Conservation (phyloP, 345 rosid genomes). For the Hibiscus trionum region DNA sequence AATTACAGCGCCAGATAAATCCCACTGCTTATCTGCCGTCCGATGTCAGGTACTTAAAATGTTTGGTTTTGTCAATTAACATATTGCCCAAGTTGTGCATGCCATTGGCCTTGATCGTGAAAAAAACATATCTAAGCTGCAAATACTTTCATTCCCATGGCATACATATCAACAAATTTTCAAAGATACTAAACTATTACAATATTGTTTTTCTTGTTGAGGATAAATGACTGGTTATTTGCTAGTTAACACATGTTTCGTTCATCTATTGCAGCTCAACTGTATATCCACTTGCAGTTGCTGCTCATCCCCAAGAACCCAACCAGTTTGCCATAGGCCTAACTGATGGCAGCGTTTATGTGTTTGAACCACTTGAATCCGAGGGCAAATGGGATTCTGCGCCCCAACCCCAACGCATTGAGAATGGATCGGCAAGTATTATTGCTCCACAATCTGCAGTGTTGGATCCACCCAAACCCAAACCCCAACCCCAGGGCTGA, state of each 20-base stretch:
- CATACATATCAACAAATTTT: too few relatives aligned
- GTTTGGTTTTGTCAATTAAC: not conserved
- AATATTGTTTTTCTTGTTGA: not conserved
- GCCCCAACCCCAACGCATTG: constrained; percentile 34
- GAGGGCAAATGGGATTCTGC: constrained; percentile 43
- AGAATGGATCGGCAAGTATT: constrained; percentile 40
- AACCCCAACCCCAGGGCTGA: constrained; percentile 31
- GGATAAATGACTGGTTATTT: not conserved
- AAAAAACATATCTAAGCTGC: not conserved
- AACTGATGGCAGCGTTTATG: constrained; percentile 42
- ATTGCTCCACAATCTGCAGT: constrained; percentile 28
- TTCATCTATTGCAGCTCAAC: constrained; percentile 26
- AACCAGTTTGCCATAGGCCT: constrained; percentile 61
- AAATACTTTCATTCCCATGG: not conserved
- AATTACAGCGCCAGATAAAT: constrained; percentile 36
- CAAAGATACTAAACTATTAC: not conserved
- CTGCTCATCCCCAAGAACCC: constrained; percentile 56
- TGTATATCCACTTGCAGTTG: constrained; percentile 41
- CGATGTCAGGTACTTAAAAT: constrained; percentile 32
- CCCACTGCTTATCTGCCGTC: constrained; percentile 44
- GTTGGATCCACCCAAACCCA: constrained; percentile 36
- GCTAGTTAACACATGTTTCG: not conserved
- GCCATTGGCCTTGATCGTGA: not conserved
- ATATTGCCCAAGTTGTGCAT: not conserved
- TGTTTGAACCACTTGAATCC: constrained; percentile 55